phyloP scores from a whole-genome alignment of 495 filamentous ascomycete genomes.

The Hypoxylon fragiforme region DNA sequence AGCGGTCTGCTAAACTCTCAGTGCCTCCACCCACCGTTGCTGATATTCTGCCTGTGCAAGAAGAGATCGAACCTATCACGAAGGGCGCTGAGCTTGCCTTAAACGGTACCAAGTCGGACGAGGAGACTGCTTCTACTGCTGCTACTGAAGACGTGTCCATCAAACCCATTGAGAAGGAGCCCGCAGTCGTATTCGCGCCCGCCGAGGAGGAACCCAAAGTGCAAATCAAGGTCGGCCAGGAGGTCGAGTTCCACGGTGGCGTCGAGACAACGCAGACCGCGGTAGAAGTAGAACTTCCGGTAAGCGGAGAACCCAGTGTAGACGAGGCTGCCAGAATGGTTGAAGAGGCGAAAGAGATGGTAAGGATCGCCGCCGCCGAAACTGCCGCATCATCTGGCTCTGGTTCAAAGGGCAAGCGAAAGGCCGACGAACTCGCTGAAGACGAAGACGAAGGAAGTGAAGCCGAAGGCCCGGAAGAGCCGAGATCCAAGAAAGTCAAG shows the following conservation, averaged over 20 bases:
- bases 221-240: constrained; percentile 70
- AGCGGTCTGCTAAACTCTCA: constrained; percentile 64
- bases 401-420: constrained; percentile 71
- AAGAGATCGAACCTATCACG: constrained; percentile 39
- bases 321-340: constrained; percentile 81
- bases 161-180: constrained; percentile 49
- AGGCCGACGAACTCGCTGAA: constrained; percentile 69
- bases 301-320: constrained; percentile 67
- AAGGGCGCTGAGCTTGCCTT: constrained; percentile 37
- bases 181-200: constrained; percentile 46
- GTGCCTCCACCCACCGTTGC: constrained; percentile 48
- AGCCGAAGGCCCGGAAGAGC: constrained; percentile 57
- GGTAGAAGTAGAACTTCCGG: constrained; percentile 72
- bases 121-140: constrained; percentile 29
- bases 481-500: constrained; percentile 72
- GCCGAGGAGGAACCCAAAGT: constrained; percentile 61
- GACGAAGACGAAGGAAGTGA: constrained; percentile 43
- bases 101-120: constrained; percentile 39
- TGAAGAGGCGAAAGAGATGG: constrained; percentile 85
- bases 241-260: constrained; percentile 65
- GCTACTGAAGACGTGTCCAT: constrained; percentile 42
- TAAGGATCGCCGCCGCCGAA: constrained; percentile 71
- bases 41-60: constrained; percentile 26
- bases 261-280: constrained; percentile 71
- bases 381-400: constrained; percentile 46